Percentiles rank a stretch among this genome's conserved stretches.
These are phyloP conservation scores for Hyaloscypha variabilis DNA, from an alignment of 495 filamentous ascomycete species.

Conservation along the genomic window DNA sequence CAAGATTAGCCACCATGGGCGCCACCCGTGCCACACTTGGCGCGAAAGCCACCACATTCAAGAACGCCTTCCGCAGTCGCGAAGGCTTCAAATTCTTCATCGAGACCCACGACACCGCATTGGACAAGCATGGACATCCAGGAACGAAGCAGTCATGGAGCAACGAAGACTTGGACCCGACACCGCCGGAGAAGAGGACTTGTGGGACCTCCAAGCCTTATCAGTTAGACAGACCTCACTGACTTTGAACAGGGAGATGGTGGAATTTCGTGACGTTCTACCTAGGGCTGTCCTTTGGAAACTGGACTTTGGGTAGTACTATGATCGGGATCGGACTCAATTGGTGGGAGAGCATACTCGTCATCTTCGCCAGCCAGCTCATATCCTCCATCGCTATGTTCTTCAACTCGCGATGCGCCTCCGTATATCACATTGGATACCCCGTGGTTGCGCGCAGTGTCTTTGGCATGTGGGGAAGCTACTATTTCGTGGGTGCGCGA, in stretches of 20 bases:
- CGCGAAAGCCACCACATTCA: slow-evolving; percentile 19
- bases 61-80: slow-evolving; percentile 30
- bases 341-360: slow-evolving; percentile 48
- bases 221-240: not conserved
- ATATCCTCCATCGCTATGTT: slow-evolving; percentile 47
- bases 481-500: slow-evolving; percentile 37
- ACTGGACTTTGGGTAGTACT: slow-evolving; percentile 44
- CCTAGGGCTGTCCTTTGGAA: slow-evolving; percentile 42
- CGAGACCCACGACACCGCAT: slow-evolving; percentile 30
- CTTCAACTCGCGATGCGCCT: slow-evolving; percentile 38
- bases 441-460: slow-evolving; percentile 38
- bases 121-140: slow-evolving; percentile 33
- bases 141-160: slow-evolving; percentile 23
- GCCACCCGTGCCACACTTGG: slow-evolving; percentile 5
- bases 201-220: slow-evolving; percentile 5
- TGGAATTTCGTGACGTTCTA: slow-evolving; percentile 46
- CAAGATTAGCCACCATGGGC: slow-evolving; percentile 1
- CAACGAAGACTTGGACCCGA: slow-evolving; percentile 38
- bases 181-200: slow-evolving; percentile 32
- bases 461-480: slow-evolving; percentile 42
- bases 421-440: slow-evolving; percentile 45
- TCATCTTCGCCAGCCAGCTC: slow-evolving; percentile 44
- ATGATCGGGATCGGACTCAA: slow-evolving; percentile 46
- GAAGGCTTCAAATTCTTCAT: slow-evolving; percentile 32
- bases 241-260: slow-evolving; percentile 28